Evolutionary conservation across 2,329 filamentous ascomycete species (phyloP), one percentile per base, ranked within the genome.

Genomic region (Truncatella angustata): DNA sequence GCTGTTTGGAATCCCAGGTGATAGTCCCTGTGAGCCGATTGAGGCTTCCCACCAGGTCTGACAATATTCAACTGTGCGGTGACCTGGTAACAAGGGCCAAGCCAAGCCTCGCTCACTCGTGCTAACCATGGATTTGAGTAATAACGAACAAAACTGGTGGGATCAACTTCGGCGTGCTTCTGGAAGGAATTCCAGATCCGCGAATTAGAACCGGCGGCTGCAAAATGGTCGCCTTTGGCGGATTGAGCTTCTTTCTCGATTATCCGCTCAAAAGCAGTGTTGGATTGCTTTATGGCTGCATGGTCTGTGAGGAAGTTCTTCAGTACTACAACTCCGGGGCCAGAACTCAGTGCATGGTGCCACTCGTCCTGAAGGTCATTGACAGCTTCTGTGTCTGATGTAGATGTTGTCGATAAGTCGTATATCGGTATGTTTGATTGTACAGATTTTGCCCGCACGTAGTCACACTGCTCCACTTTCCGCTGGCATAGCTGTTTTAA

Each of bases 101-200:
- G 75, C 78, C 81, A 86, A 11, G 79, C 66, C 16, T 74, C 73
- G 44, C 74, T 76, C 21, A 84, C 73, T 6, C 76, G 62, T 0
- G 70, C 66, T 2, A 86, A 73, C 71, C 78, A 84, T 0, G 81
- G 81, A 56, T 86, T 86, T 4, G 79, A 73, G 65, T 82, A 85
- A 71, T 86, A 86, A 5, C 63, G 54, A 0, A 79, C 54, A 59
- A 86, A 86, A 0, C 76, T 80, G 0, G 60, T 39, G 0, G 82
- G 76, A 55, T 83, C 74, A 24, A 68, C 61, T 2, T 79, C 63
- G 18, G 74, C 78, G 59, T 86, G 83, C 60, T 86, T 87, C 56
- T 76, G 76, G 65, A 86, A 82, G 0, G 82, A 82, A 67, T 86
- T 86, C 82, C 82, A 87, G 68, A 86, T 84, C 9, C 84, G 75